Base-by-base conservation (phyloP, 2,329 filamentous ascomycete genomes). In the Kalmusia sp. region DNA sequence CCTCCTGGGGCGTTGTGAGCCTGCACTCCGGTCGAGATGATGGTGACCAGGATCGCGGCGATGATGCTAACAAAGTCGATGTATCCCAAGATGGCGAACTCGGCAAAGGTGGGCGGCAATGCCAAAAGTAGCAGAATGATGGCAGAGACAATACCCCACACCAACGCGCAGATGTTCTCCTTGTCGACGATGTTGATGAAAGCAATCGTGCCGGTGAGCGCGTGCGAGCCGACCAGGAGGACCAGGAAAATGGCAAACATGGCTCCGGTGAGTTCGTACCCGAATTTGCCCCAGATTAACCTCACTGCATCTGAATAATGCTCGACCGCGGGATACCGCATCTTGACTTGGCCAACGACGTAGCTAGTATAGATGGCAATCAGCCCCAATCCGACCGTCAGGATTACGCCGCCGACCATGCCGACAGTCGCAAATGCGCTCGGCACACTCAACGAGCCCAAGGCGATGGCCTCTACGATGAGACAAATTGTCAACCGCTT, bases 241-340 rank as follows among this genome's bases (percentile, higher is more conserved):
- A 72, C 62, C 38, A 72, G 52, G 58, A 70, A 71, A 21, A 73
- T 61, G 35, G 64, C 67, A 53, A 71, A 71, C 49, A 91, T 68
- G 71, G 88, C 86, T 59, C 87, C 84, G 0, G 86, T 87, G 40
- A 84, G 77, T 49, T 75, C 71, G 31, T 70, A 68, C 44, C 72
- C 72, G 45, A 72, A 71, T 15, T 74, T 75, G 11, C 89, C 89
- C 63, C 81, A 80, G 55, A 91, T 77, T 51, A 91, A 78, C 40
- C 82, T 77, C 4, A 87, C 87, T 6, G 87, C 88, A 61, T 91
- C 88, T 24, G 87, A 86, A 71, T 91, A 89, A 68, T 86, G 86
- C 41, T 82, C 79, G 51, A 90, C 82, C 8, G 86, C 76, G 4
- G 87, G 87, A 65, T 84, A 80, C 50, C 70, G 74, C 63, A 82